Evolutionary conservation across 2,329 filamentous ascomycete species (phyloP), one percentile per base, ranked within the genome.

Genomic region (Colletotrichum chlorophyti): DNA sequence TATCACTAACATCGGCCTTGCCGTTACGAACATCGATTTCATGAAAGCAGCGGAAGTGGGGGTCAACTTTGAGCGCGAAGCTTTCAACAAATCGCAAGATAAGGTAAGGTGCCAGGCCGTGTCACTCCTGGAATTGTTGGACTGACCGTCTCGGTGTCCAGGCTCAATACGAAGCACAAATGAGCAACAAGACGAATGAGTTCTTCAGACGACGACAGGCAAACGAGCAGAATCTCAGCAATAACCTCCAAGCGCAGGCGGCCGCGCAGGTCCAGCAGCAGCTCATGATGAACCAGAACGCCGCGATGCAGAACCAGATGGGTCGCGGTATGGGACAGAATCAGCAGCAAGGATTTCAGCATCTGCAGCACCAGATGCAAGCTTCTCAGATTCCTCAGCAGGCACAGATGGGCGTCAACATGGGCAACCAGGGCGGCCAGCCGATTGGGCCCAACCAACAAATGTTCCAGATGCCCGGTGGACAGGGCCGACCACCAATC

Each of bases 361-460:
- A 82, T 43, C 75, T 86, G 31, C 83, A 85, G 58, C 83, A 84
- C 52, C 81, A 78, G 53, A 84, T 85, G 81, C 84, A 86, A 64
- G 72, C 78, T 4, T 77, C 80, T 1, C 79, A 78, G 32, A 77
- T 85, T 21, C 75, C 79, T 9, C 83, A 78, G 47, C 82, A 82
- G 60, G 65, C 63, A 17, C 72, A 71, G 38, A 67, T 76, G 58
- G 70, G 66, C 21, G 76, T 81, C 68, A 73, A 71, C 15, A 76
- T 81, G 71, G 71, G 67, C 32, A 79, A 70, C 63, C 63, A 74
- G 64, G 67, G 61, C 14, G 61, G 38, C 5, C 61, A 62, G n/a
- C 61, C 59, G 75, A 79, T 80, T 68, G 72, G 73, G 3, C 75
- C 73, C 1, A 75, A 76, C 31, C 77, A 76, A 52, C 75, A 72